phyloP scores from a whole-genome alignment of 2,329 filamentous ascomycete species.

The Cordyceps cateniannulata region DNA sequence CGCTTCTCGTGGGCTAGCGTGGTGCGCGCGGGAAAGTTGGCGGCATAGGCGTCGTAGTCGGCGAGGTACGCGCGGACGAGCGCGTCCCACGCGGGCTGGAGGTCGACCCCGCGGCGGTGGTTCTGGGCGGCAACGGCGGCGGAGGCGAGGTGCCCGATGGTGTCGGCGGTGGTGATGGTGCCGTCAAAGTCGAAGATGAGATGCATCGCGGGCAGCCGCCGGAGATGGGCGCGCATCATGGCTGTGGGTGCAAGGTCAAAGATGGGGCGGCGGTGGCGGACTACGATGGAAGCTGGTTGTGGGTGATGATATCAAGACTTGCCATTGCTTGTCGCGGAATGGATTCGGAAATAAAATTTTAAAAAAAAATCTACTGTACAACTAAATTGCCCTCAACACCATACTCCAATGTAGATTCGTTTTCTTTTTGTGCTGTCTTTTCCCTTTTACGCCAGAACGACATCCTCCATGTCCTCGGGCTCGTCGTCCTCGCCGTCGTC shows the following conservation, averaged over 20 bases:
- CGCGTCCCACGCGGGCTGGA: constrained; percentile 35
- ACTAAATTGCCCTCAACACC: background rate
- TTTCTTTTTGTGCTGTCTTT: background rate
- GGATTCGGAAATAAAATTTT: too few species aligned
- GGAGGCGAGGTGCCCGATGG: constrained; percentile 40
- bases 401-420: constrained; percentile 1
- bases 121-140: constrained; percentile 34
- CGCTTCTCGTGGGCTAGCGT: constrained; percentile 32
- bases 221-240: background rate
- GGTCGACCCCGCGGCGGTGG: constrained; percentile 21
- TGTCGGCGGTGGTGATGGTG: constrained; percentile 50
- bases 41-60: constrained; percentile 33
- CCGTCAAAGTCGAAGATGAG: constrained; percentile 55
- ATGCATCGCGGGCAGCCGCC: constrained; percentile 25
- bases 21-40: constrained; percentile 27
- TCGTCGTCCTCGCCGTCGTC: constrained; percentile 62
- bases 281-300: background rate
- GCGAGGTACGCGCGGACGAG: constrained; percentile 40
- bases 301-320: background rate
- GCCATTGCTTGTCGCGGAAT: background rate
- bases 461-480: constrained; percentile 73
- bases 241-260: background rate
- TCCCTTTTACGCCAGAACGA: constrained; percentile 26
- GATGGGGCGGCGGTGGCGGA: background rate
- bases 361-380: background rate